phyloP scores from a whole-genome alignment of 176 grass and related monocot genomes.

The Raddia guianensis region DNA sequence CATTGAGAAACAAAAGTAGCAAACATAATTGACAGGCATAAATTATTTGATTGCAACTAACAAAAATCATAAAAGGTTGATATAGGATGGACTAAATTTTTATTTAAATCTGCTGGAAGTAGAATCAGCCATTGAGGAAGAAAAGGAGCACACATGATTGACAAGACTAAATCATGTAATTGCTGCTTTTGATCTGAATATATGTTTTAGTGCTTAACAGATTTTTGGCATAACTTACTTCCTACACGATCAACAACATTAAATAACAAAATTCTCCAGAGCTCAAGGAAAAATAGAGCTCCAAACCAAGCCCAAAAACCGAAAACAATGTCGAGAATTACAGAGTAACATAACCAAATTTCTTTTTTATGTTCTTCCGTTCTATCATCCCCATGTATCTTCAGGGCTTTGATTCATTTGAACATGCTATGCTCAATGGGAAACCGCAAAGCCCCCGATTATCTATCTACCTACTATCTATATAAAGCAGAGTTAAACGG shows the following conservation, averaged over 20 bases:
- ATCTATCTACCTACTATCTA: no score
- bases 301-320: conserved; percentile 43
- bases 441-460: neutral
- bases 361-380: neutral
- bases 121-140: neutral
- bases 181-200: neutral
- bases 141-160: neutral
- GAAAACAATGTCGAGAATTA: neutral
- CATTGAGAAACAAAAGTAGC: neutral
- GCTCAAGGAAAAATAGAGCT: conserved; percentile 17
- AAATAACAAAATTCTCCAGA: conserved; percentile 15
- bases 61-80: neutral
- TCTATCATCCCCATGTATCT: conserved; percentile 8
- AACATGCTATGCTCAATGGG: conserved; percentile 15
- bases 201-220: neutral
- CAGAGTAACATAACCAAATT: conserved; percentile 21
- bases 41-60: neutral
- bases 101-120: neutral
- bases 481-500: no score
- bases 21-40: neutral
- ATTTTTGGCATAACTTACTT: conserved; percentile 5
- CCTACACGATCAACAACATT: conserved; percentile 33
- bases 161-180: neutral
- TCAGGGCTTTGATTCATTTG: neutral
- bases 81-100: neutral